Evolutionary conservation across 352 stramenopile genomes (phyloP), one percentile per base, ranked within the genome.

Genomic region (Phytophthora cactorum): DNA sequence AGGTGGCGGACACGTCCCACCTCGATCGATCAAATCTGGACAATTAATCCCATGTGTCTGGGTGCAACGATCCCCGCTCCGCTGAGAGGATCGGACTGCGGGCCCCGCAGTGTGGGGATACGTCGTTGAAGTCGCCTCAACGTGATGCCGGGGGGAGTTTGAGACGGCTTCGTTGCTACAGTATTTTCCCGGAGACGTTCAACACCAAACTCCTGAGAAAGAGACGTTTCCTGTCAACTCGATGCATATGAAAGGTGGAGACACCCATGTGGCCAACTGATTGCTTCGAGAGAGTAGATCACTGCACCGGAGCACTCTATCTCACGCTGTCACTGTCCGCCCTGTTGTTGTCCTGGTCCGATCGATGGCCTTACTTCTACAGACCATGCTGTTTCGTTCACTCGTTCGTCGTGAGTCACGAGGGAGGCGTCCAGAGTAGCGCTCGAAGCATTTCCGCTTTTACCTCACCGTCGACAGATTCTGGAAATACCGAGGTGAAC

Each of bases 11-110:
- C 44, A 45, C 8, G 29, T 69, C 44, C 55, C 62, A 70, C 62
- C 55, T 70, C 47, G 11, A 59, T 62, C 55, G 55, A 51, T 66
- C 63, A 66, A 70, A 70, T 66, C 63, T 15, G 63, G 17, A 14
- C 47, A 70, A 70, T 60, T 66, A 59, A 61, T 70, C 63, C 56
- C 63, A 70, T 60, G 63, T 70, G 63, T 61, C 63, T 70, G 63
- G 63, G 56, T 70, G 56, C 47, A 66, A 66, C 56, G 49, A 70
- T 70, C 55, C 50, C 29, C 38, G 56, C 34, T 56, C 5, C 8
- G 38, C n/a, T 53, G 22, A 8, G 28, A 60, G 39, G 63, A 70
- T 70, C 63, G 47, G 63, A 66, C 45, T 51, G 43, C 12, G 43
- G 22, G 22, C 22, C 22, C 22, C 22, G 22, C 22, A 22, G 22